These are phyloP conservation scores for Umbellularia californica DNA, from an alignment of 164 flowering plant genomes.

Conservation along the genomic window DNA sequence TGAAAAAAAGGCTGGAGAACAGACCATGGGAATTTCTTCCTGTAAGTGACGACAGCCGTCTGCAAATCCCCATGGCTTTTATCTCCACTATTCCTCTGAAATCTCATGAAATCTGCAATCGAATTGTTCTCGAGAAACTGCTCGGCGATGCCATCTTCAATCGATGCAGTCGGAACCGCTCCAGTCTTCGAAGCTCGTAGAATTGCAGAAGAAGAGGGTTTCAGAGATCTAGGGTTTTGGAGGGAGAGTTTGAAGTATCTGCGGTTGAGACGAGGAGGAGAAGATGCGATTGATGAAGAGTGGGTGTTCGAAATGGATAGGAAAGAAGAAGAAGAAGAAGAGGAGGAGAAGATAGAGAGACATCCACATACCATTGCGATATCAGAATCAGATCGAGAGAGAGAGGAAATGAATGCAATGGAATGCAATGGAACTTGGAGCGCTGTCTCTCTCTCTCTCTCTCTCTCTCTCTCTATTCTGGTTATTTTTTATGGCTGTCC, in stretches of 20 bases:
- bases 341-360: constrained; percentile 29
- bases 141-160: constrained; percentile 46
- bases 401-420: background rate
- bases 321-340: constrained; percentile 32
- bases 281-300: constrained; percentile 1
- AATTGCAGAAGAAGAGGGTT: background rate
- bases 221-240: constrained; percentile 5
- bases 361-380: constrained; percentile 37
- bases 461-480: too few species aligned
- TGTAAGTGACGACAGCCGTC: constrained; percentile 83
- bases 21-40: constrained; percentile 86
- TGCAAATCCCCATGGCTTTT: constrained; percentile 54
- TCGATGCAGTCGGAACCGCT: constrained; percentile 14
- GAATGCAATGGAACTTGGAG: too few species aligned
- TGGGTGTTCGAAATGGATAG: constrained; percentile 25
- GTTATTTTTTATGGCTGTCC: too few species aligned
- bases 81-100: constrained; percentile 28
- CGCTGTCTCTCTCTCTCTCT: too few species aligned
- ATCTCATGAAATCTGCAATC: constrained; percentile 93
- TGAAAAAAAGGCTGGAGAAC: constrained; percentile 71
- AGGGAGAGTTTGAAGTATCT: constrained; percentile 10
- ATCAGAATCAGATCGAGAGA: background rate
- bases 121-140: constrained; percentile 56
- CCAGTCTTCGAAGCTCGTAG: constrained; percentile 11
- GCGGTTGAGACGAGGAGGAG: background rate